phyloP scores from a whole-genome alignment of 805 yeast species.

The Ogataea pini region DNA sequence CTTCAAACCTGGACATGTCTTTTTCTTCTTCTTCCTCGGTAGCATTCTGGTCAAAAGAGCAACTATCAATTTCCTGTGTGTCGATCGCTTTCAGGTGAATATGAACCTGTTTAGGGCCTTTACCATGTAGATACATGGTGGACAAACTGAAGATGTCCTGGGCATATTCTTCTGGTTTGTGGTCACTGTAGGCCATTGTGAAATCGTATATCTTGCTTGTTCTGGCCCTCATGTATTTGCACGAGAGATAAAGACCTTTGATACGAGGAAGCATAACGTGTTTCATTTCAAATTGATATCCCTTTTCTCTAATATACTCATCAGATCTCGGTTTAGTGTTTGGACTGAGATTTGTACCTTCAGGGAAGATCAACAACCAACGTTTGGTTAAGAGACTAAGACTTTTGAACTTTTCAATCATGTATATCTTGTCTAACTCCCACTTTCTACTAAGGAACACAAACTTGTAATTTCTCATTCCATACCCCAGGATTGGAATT shows the following conservation, averaged over 20 bases:
- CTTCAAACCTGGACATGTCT: conserved; percentile 52
- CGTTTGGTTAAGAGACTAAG: conserved; percentile 46
- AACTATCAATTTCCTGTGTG: conserved; percentile 36
- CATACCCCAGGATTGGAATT: conserved; percentile 80
- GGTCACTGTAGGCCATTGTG: conserved; percentile 81
- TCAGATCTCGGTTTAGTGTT: conserved; percentile 61
- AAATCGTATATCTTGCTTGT: conserved; percentile 71
- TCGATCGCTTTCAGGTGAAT: conserved; percentile 62
- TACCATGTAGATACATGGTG: conserved; percentile 64
- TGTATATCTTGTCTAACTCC: conserved; percentile 66
- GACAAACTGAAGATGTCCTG: conserved; percentile 73
- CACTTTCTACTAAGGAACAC: conserved; percentile 83
- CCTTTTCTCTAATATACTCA: conserved; percentile 55
- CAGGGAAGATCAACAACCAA: conserved; percentile 82
- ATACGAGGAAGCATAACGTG: conserved; percentile 80
- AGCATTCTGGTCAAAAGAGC: conserved; percentile 43
- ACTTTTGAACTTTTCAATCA: conserved; percentile 54
- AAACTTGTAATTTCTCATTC: conserved; percentile 78
- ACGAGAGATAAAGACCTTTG: conserved; percentile 72
- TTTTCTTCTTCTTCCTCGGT: conserved; percentile 42
- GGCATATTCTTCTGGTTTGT: conserved; percentile 62
- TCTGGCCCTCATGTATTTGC: conserved; percentile 54
- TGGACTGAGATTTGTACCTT: conserved; percentile 83
- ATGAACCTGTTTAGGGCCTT: conserved; percentile 66
- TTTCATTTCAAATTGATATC: conserved; percentile 45